phyloP scores from a whole-genome alignment of 1,284 basidiomycete species.

The Tilletiopsis washingtonensis region DNA sequence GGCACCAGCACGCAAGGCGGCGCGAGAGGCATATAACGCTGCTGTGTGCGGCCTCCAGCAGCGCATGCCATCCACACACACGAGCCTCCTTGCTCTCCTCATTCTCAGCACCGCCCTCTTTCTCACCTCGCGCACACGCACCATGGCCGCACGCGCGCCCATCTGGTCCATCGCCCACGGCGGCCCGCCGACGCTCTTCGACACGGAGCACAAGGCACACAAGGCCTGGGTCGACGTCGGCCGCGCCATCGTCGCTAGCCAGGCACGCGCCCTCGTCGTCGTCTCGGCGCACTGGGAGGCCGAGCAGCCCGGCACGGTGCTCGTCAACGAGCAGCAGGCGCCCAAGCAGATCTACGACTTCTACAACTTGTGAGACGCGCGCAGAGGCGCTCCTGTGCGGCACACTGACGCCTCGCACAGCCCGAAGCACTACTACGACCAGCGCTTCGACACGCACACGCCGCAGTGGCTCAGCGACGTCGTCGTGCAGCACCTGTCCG shows the following conservation, averaged over 20 bases:
- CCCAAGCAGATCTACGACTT: constrained; percentile 51
- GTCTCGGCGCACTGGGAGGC: constrained; percentile 51
- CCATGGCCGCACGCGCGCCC: too few species aligned
- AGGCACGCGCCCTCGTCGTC: constrained; percentile 49
- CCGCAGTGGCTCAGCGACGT: constrained; percentile 31
- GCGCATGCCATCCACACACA: too few species aligned
- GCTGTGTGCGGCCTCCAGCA: too few species aligned
- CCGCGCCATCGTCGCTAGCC: constrained; percentile 24
- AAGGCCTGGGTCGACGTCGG: constrained; percentile 49
- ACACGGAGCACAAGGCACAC: constrained; percentile 46
- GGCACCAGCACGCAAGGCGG: too few species aligned
- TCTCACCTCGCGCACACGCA: too few species aligned
- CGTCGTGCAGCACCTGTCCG: constrained; percentile 30
- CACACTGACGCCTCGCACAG: background rate
- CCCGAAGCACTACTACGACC: constrained; percentile 49
- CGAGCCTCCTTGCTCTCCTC: too few species aligned
- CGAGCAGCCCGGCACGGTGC: constrained; percentile 34
- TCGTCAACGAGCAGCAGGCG: constrained; percentile 43
- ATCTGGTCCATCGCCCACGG: constrained; percentile 28
- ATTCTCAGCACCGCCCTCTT: too few species aligned
- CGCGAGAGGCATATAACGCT: too few species aligned
- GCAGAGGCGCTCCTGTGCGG: background rate
- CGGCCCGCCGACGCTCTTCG: constrained; percentile 51
- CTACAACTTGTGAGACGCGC: constrained; percentile 42
- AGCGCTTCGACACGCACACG: constrained; percentile 41